Evolutionary conservation across 2,329 filamentous ascomycete genomes (phyloP), one percentile per base, ranked within the genome.

Genomic region (Xylariaceae sp.): DNA sequence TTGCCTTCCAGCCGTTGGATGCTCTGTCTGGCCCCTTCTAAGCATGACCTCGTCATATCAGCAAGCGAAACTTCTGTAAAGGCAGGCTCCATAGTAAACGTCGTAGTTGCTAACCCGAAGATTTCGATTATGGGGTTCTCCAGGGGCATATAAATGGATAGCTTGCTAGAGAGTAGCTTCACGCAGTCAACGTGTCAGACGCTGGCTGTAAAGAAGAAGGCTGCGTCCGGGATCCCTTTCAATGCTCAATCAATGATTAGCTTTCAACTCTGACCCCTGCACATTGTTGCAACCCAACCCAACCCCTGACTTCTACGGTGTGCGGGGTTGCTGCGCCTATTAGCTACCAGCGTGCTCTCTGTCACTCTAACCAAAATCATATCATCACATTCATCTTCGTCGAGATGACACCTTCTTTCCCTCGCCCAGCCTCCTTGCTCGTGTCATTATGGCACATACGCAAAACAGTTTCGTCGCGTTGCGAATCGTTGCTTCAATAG

Each of bases 11-110:
- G 33, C 32, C 21, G 43, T 20, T 27, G 33, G 43, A 47, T 47
- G 10, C n/a, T 29, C 23, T 39, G 21, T 33, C 15, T 30, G 15
- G 23, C 32, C 15, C 20, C 23, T 29, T 37, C 32, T 3, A 47
- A 29, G 43, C 43, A 47, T 7, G 32, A 47, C 43, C 15, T 47
- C 33, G 43, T 47, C 43, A 46, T 18, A 13, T 36, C 43, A 46
- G 43, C 43, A 46, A 36, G 2, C 21, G 43, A 46, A 20, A 11
- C 13, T 13, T 44, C 20, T 35, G 27, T 21, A 44, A 33, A 35
- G 24, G 27, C 20, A 16, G 27, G 6, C 6, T 44, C 29, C 43
- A 36, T 46, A 26, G 30, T n/a, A 27, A 20, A 26, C 29, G 21
- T 29, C 30, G 32, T 20, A 27, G 30, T 27, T n/a, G 30, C 15